A percentile compares a stretch with the other conserved stretches of the same genome.
phyloP scores from a whole-genome alignment of 2,329 filamentous ascomycete species.

The Aspergillus brunneoviolaceus region DNA sequence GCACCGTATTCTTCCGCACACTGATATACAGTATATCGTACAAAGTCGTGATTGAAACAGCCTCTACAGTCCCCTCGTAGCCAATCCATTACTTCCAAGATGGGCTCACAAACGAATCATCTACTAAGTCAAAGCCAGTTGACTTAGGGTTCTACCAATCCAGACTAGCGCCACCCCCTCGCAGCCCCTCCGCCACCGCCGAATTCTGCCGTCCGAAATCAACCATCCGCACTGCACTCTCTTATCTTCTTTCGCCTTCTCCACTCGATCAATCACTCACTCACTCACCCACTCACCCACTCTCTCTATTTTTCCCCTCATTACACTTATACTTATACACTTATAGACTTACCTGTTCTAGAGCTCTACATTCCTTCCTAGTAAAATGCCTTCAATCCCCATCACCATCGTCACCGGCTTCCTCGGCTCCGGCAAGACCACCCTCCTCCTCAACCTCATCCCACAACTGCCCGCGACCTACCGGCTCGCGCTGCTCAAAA shows the following conservation, averaged over 20 bases:
- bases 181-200: slow-evolving; percentile 1
- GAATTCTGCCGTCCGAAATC: neutral
- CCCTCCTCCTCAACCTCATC: slow-evolving; percentile 88
- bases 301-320: neutral
- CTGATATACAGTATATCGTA: too few relatives aligned
- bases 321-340: neutral
- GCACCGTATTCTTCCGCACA: neutral
- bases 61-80: too few relatives aligned
- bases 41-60: too few relatives aligned
- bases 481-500: slow-evolving; percentile 91
- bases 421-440: slow-evolving; percentile 93
- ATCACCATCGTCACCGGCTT: slow-evolving; percentile 97
- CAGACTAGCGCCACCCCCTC: slow-evolving; percentile 11
- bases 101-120: too few relatives aligned
- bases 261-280: neutral
- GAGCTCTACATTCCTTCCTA: neutral
- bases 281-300: neutral
- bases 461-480: slow-evolving; percentile 86
- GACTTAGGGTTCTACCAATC: slow-evolving; percentile 13
- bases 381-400: slow-evolving; percentile 67
- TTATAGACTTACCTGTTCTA: neutral
- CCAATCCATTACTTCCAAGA: too few relatives aligned
- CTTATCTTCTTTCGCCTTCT: neutral
- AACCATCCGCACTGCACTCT: neutral
- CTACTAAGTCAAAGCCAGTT: neutral